These are phyloP conservation scores for Guyanaporus albipodus DNA, from an alignment of 768 basidiomycete species.

Conservation along the genomic window DNA sequence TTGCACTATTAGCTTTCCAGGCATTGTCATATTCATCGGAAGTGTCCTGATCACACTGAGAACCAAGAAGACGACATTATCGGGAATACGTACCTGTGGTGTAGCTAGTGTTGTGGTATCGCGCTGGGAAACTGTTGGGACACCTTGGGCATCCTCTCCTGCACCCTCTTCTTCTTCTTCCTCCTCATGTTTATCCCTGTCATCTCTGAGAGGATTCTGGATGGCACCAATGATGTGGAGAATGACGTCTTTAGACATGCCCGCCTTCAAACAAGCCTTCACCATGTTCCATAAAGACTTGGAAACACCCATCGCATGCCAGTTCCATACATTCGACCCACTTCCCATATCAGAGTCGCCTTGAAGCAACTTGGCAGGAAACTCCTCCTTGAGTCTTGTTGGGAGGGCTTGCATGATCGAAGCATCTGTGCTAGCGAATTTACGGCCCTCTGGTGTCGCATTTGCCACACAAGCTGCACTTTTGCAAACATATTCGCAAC, in stretches of 20 bases:
- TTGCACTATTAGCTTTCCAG: slow-evolving; percentile 57
- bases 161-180: slow-evolving; percentile 32
- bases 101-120: slow-evolving; percentile 22
- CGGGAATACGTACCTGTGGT: slow-evolving; percentile 24
- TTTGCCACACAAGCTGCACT: slow-evolving; percentile 44
- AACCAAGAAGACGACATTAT: not conserved
- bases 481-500: slow-evolving; percentile 74
- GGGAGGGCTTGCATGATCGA: slow-evolving; percentile 71
- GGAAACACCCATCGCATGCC: slow-evolving; percentile 73
- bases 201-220: slow-evolving; percentile 39
- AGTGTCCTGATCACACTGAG: slow-evolving; percentile 34
- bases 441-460: slow-evolving; percentile 50
- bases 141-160: slow-evolving; percentile 29
- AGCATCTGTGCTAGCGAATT: slow-evolving; percentile 67
- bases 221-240: slow-evolving; percentile 55
- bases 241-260: slow-evolving; percentile 60
- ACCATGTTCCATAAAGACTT: slow-evolving; percentile 72
- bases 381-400: slow-evolving; percentile 63
- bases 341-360: slow-evolving; percentile 55
- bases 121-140: slow-evolving; percentile 20
- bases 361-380: slow-evolving; percentile 61
- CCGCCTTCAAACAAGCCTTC: slow-evolving; percentile 51
- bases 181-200: slow-evolving; percentile 34
- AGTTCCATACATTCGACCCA: slow-evolving; percentile 66
- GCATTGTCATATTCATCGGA: slow-evolving; percentile 55